These are phyloP conservation scores for Ogataea kodamae DNA, from an alignment of 805 yeast species.

Conservation along the genomic window DNA sequence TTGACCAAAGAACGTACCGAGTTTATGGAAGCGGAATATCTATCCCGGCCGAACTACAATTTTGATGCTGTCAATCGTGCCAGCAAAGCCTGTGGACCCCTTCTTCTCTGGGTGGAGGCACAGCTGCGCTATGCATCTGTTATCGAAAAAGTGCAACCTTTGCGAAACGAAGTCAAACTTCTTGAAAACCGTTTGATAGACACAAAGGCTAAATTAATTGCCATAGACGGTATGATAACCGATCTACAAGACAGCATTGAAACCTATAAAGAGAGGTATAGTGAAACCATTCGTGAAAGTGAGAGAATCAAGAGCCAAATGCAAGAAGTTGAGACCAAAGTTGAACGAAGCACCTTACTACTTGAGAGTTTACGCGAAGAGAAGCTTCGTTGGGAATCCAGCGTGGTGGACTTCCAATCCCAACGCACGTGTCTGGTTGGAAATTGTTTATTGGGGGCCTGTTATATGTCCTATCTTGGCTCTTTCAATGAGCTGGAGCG, in stretches of 20 bases:
- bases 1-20: constrained; percentile 51
- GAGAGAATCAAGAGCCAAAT: constrained; percentile 75
- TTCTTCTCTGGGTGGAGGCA: constrained; percentile 84
- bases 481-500: constrained; percentile 37
- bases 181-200: constrained; percentile 60
- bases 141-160: constrained; percentile 68
- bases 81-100: constrained; percentile 92
- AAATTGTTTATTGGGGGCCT: constrained; percentile 59
- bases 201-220: constrained; percentile 65
- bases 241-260: constrained; percentile 73
- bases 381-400: constrained; percentile 67
- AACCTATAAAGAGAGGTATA: constrained; percentile 62
- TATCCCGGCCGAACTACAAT: constrained; percentile 61
- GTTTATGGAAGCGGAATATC: constrained; percentile 56
- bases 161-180: constrained; percentile 57
- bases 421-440: constrained; percentile 55
- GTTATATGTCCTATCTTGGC: constrained; percentile 62
- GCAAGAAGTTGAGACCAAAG: constrained; percentile 54
- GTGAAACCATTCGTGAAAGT: constrained; percentile 70
- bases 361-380: constrained; percentile 65
- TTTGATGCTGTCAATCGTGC: constrained; percentile 80
- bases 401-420: constrained; percentile 47
- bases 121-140: constrained; percentile 77
- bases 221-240: constrained; percentile 74
- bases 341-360: constrained; percentile 57